A percentile compares a stretch with the other conserved stretches of the same genome.
phyloP scores from a whole-genome alignment of 306 rosid genomes.

The Trifolium dubium region DNA sequence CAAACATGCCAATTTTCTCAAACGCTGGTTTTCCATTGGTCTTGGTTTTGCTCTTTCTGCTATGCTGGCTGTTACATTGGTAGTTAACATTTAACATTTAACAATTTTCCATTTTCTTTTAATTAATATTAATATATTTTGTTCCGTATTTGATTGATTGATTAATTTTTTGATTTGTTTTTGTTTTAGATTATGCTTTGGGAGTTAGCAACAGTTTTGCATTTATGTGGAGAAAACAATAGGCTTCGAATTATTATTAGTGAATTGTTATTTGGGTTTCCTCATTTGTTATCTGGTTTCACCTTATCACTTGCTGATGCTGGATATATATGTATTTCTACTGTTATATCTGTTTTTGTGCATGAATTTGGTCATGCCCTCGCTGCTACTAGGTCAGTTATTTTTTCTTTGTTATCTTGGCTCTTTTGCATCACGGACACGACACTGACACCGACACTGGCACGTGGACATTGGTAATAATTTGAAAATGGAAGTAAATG shows the following conservation, averaged over 20 bases:
- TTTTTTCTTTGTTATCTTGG: background rate
- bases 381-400: conserved; percentile 76
- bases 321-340: conserved; percentile 62
- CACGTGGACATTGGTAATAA: background rate
- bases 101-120: background rate
- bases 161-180: no score
- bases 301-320: conserved; percentile 59
- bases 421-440: no score
- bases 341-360: conserved; percentile 62
- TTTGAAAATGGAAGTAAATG: background rate
- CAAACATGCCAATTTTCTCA: background rate
- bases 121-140: background rate
- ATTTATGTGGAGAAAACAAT: conserved; percentile 43
- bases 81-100: no score
- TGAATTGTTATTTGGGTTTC: conserved; percentile 58
- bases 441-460: background rate
- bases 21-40: conserved; percentile 12
- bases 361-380: conserved; percentile 90
- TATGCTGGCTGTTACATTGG: background rate
- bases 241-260: conserved; percentile 38
- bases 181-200: conserved; percentile 58
- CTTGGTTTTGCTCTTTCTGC: conserved; percentile 1
- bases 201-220: conserved; percentile 59
- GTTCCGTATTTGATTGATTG: conserved; percentile 12
- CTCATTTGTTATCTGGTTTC: conserved; percentile 48